phyloP scores from a whole-genome alignment of 768 basidiomycete genomes.

The Pleurotus djamor region DNA sequence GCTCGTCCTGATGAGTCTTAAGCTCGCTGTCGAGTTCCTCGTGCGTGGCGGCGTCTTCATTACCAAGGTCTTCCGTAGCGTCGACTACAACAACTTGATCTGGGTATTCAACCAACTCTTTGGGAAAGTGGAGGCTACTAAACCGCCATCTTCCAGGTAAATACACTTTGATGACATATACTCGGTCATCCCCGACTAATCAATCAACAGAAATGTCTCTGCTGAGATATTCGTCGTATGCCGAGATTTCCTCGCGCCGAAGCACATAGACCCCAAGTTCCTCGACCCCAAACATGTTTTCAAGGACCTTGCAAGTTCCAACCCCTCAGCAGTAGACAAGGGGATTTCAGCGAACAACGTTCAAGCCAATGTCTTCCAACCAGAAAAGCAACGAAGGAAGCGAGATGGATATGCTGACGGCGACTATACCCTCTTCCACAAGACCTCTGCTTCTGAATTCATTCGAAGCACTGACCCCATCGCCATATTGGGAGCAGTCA shows the following conservation, averaged over 20 bases:
- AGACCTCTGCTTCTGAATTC: constrained; percentile 68
- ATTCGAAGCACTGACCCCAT: constrained; percentile 72
- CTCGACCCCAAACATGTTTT: constrained; percentile 97
- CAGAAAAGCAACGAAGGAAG: constrained; percentile 92
- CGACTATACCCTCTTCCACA: constrained; percentile 86
- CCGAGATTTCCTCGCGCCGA: constrained; percentile 91
- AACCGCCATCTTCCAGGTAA: constrained; percentile 95
- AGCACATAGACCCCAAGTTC: constrained; percentile 96
- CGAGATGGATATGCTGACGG: constrained; percentile 96
- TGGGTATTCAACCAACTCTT: constrained; percentile 99
- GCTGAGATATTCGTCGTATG: constrained; percentile 99
- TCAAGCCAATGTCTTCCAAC: constrained; percentile 92
- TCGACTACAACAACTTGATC: constrained; percentile 96
- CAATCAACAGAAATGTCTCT: constrained; percentile 80
- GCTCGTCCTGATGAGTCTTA: constrained; percentile 92
- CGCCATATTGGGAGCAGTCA: constrained; percentile 71
- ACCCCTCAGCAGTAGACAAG: constrained; percentile 42
- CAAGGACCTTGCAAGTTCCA: constrained; percentile 72
- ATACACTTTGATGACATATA: constrained; percentile 7
- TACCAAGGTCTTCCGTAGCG: constrained; percentile 98
- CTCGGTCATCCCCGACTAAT: constrained; percentile 3
- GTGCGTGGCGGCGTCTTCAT: constrained; percentile 93
- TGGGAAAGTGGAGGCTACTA: constrained; percentile 95
- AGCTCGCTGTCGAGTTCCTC: constrained; percentile 94
- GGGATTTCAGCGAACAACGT: constrained; percentile 62